A percentile compares a stretch with the other conserved stretches of the same genome.
These are phyloP conservation scores for Ceratobasidium sp. DNA, from an alignment of 1,284 basidiomycete genomes.

Conservation along the genomic window DNA sequence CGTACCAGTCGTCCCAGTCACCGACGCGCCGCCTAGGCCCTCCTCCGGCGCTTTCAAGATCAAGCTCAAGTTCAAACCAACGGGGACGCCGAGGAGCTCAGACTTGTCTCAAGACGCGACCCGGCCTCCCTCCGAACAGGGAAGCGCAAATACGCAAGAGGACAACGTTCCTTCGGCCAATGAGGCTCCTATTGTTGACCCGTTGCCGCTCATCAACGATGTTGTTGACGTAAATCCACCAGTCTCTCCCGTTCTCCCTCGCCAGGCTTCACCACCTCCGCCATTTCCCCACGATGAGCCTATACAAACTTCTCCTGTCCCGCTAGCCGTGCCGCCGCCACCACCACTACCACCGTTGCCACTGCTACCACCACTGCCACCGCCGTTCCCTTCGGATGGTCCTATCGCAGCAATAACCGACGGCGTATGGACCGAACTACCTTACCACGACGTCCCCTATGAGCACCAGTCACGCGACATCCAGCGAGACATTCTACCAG, in stretches of 20 bases:
- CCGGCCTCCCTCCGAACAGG: conserved; percentile 17
- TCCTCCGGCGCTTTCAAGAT: conserved; percentile 33
- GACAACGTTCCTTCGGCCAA: background rate
- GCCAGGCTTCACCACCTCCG: background rate
- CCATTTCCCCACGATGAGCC: background rate
- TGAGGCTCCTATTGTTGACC: conserved; percentile 2
- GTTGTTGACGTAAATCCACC: background rate
- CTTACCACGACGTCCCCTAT: conserved; percentile 36
- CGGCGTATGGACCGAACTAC: conserved; percentile 35
- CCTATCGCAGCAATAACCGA: background rate
- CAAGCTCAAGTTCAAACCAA: conserved; percentile 29
- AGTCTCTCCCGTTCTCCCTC: background rate
- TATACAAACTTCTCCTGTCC: conserved; percentile 1
- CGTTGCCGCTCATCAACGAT: background rate
- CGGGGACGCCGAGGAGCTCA: conserved; percentile 22
- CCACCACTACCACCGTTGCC: too few species aligned
- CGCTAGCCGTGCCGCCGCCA: background rate
- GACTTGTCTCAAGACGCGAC: conserved; percentile 25
- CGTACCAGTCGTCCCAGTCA: background rate
- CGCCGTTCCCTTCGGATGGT: background rate
- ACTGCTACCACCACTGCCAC: too few species aligned
- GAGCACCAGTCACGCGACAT: conserved; percentile 31
- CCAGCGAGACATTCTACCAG: background rate
- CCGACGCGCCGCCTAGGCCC: conserved; percentile 11
- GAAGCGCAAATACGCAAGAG: background rate